Evolutionary conservation across 1,284 basidiomycete species (phyloP).

Genomic region (Dichomitus squalens): DNA sequence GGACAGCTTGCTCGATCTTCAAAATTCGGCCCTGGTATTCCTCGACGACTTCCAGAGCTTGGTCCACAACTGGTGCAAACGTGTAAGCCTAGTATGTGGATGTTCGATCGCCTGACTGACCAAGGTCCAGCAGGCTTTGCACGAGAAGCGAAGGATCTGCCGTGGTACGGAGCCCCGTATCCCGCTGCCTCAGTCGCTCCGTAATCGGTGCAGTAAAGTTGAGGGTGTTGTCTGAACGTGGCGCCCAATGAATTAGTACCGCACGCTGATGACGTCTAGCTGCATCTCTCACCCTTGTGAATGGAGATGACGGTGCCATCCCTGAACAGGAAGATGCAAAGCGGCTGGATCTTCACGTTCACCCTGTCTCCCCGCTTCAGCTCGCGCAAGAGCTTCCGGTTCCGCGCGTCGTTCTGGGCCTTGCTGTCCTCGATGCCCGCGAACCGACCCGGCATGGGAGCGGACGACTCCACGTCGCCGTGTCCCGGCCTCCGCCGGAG

Average conservation of each 20-base stretch:
- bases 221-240: conserved; percentile 39
- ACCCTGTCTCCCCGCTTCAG: conserved; percentile 64
- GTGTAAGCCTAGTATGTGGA: not conserved
- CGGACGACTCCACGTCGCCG: conserved; percentile 7
- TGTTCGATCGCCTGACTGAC: conserved; percentile 36
- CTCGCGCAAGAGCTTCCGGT: conserved; percentile 42
- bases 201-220: conserved; percentile 58
- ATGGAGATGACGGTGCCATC: conserved; percentile 47
- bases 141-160: conserved; percentile 65
- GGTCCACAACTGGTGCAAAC: conserved; percentile 56
- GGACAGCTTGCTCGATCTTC: conserved; percentile 59
- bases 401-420: conserved; percentile 27
- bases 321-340: conserved; percentile 66
- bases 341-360: conserved; percentile 56
- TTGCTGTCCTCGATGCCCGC: conserved; percentile 13
- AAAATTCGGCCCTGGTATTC: conserved; percentile 63
- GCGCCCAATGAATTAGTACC: not conserved
- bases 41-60: conserved; percentile 67
- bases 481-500: conserved; percentile 15
- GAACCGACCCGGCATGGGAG: conserved; percentile 5
- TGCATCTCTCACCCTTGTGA: conserved; percentile 35
- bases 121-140: conserved; percentile 62
- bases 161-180: conserved; percentile 59
- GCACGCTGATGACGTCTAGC: not conserved
- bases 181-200: conserved; percentile 53